Conservation (phyloP, 2,329 filamentous ascomycete genomes). For the Epichloe festucae region DNA sequence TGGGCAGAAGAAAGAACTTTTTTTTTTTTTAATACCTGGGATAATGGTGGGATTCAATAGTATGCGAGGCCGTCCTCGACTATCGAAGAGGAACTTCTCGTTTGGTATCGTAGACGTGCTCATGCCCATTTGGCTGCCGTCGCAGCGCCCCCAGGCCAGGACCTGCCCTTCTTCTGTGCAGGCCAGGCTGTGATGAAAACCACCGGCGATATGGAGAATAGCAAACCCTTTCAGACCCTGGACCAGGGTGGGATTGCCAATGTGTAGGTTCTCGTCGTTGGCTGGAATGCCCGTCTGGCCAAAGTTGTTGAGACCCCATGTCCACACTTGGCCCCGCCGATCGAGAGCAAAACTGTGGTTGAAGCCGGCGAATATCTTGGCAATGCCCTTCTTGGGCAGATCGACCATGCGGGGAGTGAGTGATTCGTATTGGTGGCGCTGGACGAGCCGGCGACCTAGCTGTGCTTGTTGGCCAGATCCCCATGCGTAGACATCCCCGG, state of each 20-base stretch:
- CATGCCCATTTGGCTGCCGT: constrained; percentile 21
- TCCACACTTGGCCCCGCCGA: constrained; percentile 48
- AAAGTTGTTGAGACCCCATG: constrained; percentile 62
- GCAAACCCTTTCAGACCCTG: constrained; percentile 38
- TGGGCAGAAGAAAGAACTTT: background rate
- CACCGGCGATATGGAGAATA: constrained; percentile 43
- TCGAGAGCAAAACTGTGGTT: constrained; percentile 61
- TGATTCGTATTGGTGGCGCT: constrained; percentile 34
- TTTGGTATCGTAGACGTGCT: background rate
- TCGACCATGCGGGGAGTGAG: constrained; percentile 28
- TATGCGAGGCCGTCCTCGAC: constrained; percentile 3
- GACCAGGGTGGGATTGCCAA: constrained; percentile 25
- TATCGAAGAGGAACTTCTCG: constrained; percentile 5
- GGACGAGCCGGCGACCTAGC: constrained; percentile 34
- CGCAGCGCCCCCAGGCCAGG: constrained; percentile 33
- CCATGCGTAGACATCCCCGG: constrained; percentile 24
- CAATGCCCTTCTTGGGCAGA: constrained; percentile 20
- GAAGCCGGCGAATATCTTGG: constrained; percentile 37
- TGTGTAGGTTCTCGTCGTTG: constrained; percentile 35
- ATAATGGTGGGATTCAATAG: constrained; percentile 14
- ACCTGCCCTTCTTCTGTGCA: constrained; percentile 27
- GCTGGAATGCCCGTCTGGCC: constrained; percentile 49
- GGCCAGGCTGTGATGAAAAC: constrained; percentile 24
- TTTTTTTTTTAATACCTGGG: constrained; percentile 10
- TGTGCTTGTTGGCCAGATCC: constrained; percentile 30